Conservation (phyloP, 202 grass and related monocot species). For the Zoysia matrella region DNA sequence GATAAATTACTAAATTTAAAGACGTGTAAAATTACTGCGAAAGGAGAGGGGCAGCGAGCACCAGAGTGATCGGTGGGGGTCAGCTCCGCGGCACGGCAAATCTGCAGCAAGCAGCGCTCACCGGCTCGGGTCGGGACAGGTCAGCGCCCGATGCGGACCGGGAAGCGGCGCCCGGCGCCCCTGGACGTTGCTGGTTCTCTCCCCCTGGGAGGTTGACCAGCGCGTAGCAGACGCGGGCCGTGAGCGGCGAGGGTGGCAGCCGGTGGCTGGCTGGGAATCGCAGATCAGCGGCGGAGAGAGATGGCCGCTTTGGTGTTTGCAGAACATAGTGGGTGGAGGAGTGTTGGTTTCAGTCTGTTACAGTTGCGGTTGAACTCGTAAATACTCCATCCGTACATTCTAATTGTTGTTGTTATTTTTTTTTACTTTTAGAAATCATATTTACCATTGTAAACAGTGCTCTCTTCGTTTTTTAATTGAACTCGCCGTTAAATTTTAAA, state of each 20-base stretch:
- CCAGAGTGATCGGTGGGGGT: not conserved
- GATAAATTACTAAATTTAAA: not conserved
- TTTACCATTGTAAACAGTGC: too few relatives aligned
- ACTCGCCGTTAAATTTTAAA: too few relatives aligned
- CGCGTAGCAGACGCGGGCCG: not conserved
- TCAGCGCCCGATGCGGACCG: not conserved
- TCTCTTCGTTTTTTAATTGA: too few relatives aligned
- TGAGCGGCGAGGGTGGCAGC: not conserved
- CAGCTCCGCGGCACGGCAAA: not conserved
- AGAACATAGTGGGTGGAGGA: not conserved
- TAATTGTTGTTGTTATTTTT: not conserved
- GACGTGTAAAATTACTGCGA: not conserved
- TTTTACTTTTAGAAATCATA: too few relatives aligned
- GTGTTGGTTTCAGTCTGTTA: not conserved
- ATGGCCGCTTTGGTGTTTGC: not conserved
- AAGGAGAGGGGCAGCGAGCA: not conserved
- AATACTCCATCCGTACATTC: not conserved
- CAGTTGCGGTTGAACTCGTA: not conserved
- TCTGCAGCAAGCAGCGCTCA: not conserved
- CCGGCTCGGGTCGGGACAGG: not conserved
- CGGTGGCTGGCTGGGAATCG: not conserved
- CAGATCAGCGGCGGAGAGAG: not conserved
- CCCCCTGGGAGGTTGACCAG: not conserved
- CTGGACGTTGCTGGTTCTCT: not conserved
- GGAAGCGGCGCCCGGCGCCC: not conserved